These are phyloP conservation scores for Flaveria robusta DNA, from an alignment of 129 eudicot species.

Conservation along the genomic window DNA sequence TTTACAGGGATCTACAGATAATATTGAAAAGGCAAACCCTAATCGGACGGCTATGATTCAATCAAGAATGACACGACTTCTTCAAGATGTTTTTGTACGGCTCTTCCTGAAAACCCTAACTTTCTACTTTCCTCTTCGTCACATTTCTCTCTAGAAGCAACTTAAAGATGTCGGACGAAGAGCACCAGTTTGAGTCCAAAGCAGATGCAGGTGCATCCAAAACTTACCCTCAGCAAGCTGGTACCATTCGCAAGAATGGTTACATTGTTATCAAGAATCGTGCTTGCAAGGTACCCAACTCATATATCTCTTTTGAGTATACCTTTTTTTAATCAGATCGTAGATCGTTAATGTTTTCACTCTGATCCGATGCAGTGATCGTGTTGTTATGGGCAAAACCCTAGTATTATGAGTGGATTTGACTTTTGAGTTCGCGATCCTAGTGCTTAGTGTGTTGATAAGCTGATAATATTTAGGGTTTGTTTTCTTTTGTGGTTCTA, in stretches of 20 bases:
- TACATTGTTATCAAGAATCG: slow-evolving; percentile 50
- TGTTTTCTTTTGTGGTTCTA: not conserved
- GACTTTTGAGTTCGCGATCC: too few species aligned
- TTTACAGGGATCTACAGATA: not conserved
- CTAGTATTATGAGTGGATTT: too few species aligned
- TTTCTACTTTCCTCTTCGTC: slow-evolving; percentile 2
- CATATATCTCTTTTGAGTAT: not conserved
- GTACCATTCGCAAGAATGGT: slow-evolving; percentile 51
- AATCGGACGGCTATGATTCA: slow-evolving; percentile 11
- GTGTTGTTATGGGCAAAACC: too few species aligned
- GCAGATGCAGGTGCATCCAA: slow-evolving; percentile 57
- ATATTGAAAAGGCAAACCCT: not conserved
- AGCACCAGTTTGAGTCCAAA: slow-evolving; percentile 51
- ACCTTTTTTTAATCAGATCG: not conserved
- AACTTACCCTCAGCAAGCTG: slow-evolving; percentile 56
- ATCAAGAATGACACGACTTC: slow-evolving; percentile 7
- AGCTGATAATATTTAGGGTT: not conserved
- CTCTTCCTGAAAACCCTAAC: slow-evolving; percentile 7
- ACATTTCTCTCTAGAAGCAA: not conserved
- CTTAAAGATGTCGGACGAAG: slow-evolving; percentile 47
- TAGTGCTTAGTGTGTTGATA: not conserved
- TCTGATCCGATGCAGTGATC: not conserved
- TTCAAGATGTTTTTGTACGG: slow-evolving; percentile 14
- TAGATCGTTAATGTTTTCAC: not conserved
- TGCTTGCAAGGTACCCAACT: slow-evolving; percentile 46